Conservation (phyloP, 1,284 basidiomycete species). For the Bondarzewia mesenterica region DNA sequence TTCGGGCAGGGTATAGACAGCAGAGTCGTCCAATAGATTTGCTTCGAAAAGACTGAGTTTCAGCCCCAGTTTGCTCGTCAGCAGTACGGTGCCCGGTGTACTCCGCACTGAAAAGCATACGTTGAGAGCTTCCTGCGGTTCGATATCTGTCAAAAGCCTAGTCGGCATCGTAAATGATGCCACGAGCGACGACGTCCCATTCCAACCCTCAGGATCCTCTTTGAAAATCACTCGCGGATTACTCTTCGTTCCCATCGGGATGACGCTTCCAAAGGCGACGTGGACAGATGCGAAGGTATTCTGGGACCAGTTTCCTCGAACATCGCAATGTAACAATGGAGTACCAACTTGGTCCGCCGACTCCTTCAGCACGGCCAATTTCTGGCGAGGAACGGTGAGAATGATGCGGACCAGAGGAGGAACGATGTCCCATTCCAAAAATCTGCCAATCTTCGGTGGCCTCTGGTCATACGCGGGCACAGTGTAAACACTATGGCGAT, state of each 20-base stretch:
- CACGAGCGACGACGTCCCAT: conserved; percentile 25
- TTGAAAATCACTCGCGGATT: conserved; percentile 21
- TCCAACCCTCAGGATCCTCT: conserved; percentile 24
- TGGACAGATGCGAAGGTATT: conserved; percentile 25
- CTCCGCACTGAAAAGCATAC: conserved; percentile 22
- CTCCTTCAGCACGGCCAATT: conserved; percentile 17
- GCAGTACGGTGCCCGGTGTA: conserved; percentile 10
- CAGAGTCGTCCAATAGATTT: neutral
- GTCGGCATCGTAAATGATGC: conserved; percentile 26
- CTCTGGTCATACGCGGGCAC: neutral
- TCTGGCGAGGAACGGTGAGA: conserved; percentile 28
- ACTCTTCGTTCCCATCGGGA: conserved; percentile 17
- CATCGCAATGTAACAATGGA: conserved; percentile 22
- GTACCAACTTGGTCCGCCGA: conserved; percentile 17
- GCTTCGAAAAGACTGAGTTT: neutral
- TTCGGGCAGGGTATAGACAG: conserved; percentile 1
- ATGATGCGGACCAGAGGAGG: conserved; percentile 19
- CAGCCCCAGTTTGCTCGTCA: neutral
- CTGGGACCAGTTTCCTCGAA: conserved; percentile 15
- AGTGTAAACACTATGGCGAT: neutral
- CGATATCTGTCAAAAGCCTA: conserved; percentile 18
- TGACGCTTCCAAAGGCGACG: conserved; percentile 23
- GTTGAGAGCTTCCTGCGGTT: conserved; percentile 12
- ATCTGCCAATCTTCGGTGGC: neutral
- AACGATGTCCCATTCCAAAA: conserved; percentile 20